Evolutionary conservation across 306 rosid genomes (phyloP), one percentile per base, ranked within the genome.

Genomic region (Castanea sativa): DNA sequence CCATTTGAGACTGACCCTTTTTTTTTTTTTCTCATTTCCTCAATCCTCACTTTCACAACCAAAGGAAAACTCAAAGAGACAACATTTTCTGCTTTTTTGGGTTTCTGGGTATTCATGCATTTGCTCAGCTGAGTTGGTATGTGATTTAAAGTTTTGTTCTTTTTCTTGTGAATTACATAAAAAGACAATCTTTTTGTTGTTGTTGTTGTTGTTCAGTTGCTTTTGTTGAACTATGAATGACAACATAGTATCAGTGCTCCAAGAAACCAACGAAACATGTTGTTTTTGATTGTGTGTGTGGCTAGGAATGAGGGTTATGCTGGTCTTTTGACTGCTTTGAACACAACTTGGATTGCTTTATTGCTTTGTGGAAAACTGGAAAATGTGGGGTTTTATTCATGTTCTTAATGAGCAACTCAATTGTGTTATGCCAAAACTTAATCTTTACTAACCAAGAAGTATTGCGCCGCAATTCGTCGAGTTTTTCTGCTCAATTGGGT

Each of bases 321-420:
- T 67, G 5, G 16, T 67, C 51, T 67, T 9, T 18, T 33, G 53
- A 49, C 53, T 41, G 45, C 45, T 49, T 49, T 49, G 29, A 32
- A 49, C 72, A 33, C 52, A 19, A 32, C 27, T 9, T 35, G 49
- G 72, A 67, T 33, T 76, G 81, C 55, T 41, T 29, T 53, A 6
- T 76, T 43, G 75, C 77, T 73, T 29, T 77, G 59, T 18, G 69
- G 78, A 69, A 60, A 75, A 65, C 85, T 85, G 83, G 85, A 91
- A 82, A 81, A 92, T 92, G 97, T 81, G 73, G 90, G 81, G 60
- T 83, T 52, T 52, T 75, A 59, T 78, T 77, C 64, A 74, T 79
- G 85, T 80, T 78, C 75, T 87, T 87, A 71, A 91, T 91, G 95
- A 89, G 83, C 93, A 83, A 90, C 60, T 87, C 93, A 77, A 74